Evolutionary conservation across 495 filamentous ascomycete genomes (phyloP).

Genomic region (Podospora tetraspora): DNA sequence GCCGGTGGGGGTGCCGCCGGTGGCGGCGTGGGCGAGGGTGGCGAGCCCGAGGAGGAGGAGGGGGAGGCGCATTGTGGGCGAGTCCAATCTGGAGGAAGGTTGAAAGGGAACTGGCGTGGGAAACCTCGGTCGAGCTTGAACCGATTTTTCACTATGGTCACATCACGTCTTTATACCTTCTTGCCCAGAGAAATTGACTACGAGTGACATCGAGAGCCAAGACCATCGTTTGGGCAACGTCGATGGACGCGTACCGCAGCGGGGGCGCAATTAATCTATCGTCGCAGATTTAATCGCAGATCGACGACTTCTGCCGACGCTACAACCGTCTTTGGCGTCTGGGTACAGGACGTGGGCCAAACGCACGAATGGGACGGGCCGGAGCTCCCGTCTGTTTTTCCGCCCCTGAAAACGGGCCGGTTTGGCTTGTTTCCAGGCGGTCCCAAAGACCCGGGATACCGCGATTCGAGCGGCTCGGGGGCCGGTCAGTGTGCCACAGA

Average conservation of each 20-base stretch:
- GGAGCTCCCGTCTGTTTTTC: background rate
- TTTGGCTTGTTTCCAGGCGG: background rate
- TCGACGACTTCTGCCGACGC: background rate
- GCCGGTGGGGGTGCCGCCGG: background rate
- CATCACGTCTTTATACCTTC: background rate
- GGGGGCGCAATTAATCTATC: background rate
- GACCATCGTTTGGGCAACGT: background rate
- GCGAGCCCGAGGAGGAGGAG: background rate
- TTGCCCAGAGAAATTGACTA: too few relatives aligned
- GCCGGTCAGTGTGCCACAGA: background rate
- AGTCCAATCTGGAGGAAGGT: too few relatives aligned
- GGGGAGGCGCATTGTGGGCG: background rate
- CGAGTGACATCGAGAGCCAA: background rate
- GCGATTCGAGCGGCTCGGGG: background rate
- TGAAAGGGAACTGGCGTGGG: too few relatives aligned
- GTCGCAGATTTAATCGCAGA: background rate
- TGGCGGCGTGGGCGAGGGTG: background rate
- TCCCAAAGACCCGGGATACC: background rate
- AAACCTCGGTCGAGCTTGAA: background rate
- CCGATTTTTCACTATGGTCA: background rate
- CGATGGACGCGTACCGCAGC: background rate
- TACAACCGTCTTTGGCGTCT: background rate
- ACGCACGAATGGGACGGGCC: background rate
- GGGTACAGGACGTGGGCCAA: background rate
- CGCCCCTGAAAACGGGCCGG: background rate